Conservation (phyloP, 768 basidiomycete genomes). For the Flagelloscypha sp. region DNA sequence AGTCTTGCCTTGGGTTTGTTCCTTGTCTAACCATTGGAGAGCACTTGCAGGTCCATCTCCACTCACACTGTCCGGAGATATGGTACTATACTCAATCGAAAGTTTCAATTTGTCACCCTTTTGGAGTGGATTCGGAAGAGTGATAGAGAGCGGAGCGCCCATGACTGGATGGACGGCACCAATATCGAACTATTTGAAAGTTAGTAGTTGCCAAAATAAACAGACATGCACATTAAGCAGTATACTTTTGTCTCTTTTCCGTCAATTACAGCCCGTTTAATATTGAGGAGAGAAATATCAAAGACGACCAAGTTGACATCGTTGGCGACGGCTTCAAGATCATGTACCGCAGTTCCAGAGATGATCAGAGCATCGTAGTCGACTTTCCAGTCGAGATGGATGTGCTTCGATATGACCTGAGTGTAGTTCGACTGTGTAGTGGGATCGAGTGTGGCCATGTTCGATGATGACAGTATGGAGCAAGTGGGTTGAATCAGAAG, state of each 20-base stretch:
- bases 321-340: constrained; percentile 42
- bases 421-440: constrained; percentile 78
- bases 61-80: constrained; percentile 60
- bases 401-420: constrained; percentile 54
- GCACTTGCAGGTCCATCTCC: too few relatives aligned
- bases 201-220: background rate
- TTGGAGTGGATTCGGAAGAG: constrained; percentile 35
- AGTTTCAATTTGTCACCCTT: constrained; percentile 44
- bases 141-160: constrained; percentile 67
- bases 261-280: constrained; percentile 46
- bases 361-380: constrained; percentile 61
- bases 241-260: too few relatives aligned
- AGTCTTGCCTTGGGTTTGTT: constrained; percentile 78
- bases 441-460: constrained; percentile 35
- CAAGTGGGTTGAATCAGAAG: background rate
- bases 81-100: constrained; percentile 59
- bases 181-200: constrained; percentile 36
- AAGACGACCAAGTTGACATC: constrained; percentile 57
- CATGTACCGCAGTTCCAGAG: constrained; percentile 58
- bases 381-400: constrained; percentile 70
- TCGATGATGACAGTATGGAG: background rate
- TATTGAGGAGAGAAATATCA: constrained; percentile 65
- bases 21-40: constrained; percentile 81
- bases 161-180: constrained; percentile 57
- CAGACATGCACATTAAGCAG: too few relatives aligned